Conservation (phyloP, 768 basidiomycete genomes). For the Amanita pallidorosea region DNA sequence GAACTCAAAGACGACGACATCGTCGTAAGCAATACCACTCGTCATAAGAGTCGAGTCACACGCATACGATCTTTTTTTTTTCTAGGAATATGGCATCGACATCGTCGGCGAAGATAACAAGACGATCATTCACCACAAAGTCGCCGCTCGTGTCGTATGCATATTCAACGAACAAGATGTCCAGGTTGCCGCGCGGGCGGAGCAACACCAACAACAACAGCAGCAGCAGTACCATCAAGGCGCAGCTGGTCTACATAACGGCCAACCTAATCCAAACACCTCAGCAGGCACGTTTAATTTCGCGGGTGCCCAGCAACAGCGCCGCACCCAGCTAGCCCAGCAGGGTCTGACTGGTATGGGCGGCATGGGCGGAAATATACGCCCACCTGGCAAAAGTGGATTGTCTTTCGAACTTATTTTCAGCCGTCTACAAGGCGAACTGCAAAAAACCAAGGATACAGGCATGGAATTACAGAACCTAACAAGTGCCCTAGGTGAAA, state of each 20-base stretch:
- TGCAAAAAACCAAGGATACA: conserved; percentile 94
- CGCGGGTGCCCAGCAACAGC: conserved; percentile 31
- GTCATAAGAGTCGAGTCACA: neutral
- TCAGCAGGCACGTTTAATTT: conserved; percentile 7
- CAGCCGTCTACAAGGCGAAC: conserved; percentile 78
- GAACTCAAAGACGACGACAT: conserved; percentile 94
- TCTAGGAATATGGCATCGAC: conserved; percentile 97
- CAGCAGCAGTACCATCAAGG: conserved; percentile 26
- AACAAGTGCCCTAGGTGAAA: conserved; percentile 75
- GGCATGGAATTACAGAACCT: conserved; percentile 76
- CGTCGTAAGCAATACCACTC: conserved; percentile 52
- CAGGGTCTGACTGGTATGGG: conserved; percentile 64
- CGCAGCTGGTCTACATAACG: conserved; percentile 12
- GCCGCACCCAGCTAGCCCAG: conserved; percentile 46
- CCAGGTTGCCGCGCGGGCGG: conserved; percentile 57
- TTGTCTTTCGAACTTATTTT: conserved; percentile 90
- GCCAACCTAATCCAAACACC: conserved; percentile 11
- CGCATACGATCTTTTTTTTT: conserved; percentile 6
- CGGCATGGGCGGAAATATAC: conserved; percentile 63
- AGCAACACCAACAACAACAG: conserved; percentile 52
- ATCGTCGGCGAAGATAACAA: conserved; percentile 98
- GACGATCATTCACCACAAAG: conserved; percentile 97
- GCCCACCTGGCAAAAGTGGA: conserved; percentile 73
- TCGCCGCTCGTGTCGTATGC: conserved; percentile 88
- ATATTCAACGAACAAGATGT: conserved; percentile 83